Percentiles rank a stretch among this genome's conserved stretches.
phyloP scores from a whole-genome alignment of 495 filamentous ascomycete species.

The Neurospora tetraspora region DNA sequence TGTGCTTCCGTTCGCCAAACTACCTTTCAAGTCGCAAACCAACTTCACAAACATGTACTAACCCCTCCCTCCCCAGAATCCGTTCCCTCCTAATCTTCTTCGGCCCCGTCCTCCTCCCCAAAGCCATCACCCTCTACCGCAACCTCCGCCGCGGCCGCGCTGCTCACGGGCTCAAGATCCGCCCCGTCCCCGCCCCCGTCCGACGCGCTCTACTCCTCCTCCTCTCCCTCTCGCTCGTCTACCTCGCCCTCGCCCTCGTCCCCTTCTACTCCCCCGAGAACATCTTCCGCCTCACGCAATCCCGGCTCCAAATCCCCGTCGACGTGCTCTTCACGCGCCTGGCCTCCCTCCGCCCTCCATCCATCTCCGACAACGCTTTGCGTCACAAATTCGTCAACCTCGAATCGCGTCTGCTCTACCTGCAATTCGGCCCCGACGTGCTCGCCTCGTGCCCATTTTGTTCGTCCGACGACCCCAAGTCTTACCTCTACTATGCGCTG shows the following conservation, averaged over 20 bases:
- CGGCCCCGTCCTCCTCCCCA: slow-evolving; percentile 73
- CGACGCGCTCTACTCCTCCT: slow-evolving; percentile 51
- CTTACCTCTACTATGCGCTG: slow-evolving; percentile 73
- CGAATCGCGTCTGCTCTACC: slow-evolving; percentile 68
- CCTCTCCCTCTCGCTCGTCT: slow-evolving; percentile 36
- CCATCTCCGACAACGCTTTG: slow-evolving; percentile 51
- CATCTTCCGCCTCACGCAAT: slow-evolving; percentile 67
- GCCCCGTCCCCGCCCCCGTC: slow-evolving; percentile 38
- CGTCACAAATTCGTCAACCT: slow-evolving; percentile 55
- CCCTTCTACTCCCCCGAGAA: slow-evolving; percentile 67
- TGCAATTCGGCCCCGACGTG: slow-evolving; percentile 66
- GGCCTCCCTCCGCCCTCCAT: slow-evolving; percentile 52
- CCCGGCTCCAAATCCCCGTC: slow-evolving; percentile 71
- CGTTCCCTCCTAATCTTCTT: slow-evolving; percentile 77
- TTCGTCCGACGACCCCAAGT: slow-evolving; percentile 55
- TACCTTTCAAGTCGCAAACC: neutral
- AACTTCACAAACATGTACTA: neutral
- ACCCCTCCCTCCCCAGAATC: slow-evolving; percentile 36
- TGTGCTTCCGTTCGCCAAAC: no score
- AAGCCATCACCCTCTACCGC: slow-evolving; percentile 61
- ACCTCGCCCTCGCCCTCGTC: slow-evolving; percentile 54
- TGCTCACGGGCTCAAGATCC: slow-evolving; percentile 43
- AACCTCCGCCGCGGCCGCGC: slow-evolving; percentile 37
- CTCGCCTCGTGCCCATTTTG: slow-evolving; percentile 74
- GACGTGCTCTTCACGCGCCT: slow-evolving; percentile 83